These are phyloP conservation scores for Brassica incana DNA, from an alignment of 345 rosid genomes.

Conservation along the genomic window DNA sequence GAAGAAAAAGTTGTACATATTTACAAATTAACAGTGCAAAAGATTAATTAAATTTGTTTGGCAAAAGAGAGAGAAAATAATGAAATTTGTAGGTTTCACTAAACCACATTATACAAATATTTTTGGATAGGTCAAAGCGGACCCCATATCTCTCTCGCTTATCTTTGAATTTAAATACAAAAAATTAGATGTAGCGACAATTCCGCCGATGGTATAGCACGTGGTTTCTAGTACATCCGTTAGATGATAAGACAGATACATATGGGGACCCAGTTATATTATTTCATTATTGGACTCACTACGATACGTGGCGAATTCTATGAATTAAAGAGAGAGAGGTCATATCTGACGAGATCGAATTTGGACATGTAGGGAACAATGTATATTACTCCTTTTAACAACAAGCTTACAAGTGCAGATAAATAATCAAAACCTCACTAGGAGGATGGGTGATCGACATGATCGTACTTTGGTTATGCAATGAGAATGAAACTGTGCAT, in stretches of 20 bases:
- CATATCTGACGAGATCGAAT: neutral
- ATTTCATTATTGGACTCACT: neutral
- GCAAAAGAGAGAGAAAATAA: neutral
- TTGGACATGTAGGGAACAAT: neutral
- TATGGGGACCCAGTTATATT: constrained; percentile 3
- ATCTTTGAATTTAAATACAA: constrained; percentile 14
- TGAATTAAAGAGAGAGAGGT: neutral
- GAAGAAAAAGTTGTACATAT: neutral
- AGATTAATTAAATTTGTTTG: neutral
- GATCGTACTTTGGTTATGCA: constrained; percentile 17
- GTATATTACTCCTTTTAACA: neutral
- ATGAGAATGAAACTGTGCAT: constrained; percentile 23
- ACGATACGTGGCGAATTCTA: constrained; percentile 11
- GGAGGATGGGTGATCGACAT: neutral
- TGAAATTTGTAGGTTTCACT: neutral
- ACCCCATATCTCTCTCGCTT: neutral
- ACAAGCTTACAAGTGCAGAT: neutral
- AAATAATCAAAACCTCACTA: neutral
- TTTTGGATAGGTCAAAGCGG: neutral
- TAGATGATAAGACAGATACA: constrained; percentile 22
- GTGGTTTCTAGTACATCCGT: constrained; percentile 26
- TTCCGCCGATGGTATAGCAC: constrained; percentile 17
- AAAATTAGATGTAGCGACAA: constrained; percentile 17
- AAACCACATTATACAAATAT: neutral
- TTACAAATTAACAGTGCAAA: neutral